Evolutionary conservation across 116 monocot species (phyloP).

Genomic region (Papilionanthe hybrid): DNA sequence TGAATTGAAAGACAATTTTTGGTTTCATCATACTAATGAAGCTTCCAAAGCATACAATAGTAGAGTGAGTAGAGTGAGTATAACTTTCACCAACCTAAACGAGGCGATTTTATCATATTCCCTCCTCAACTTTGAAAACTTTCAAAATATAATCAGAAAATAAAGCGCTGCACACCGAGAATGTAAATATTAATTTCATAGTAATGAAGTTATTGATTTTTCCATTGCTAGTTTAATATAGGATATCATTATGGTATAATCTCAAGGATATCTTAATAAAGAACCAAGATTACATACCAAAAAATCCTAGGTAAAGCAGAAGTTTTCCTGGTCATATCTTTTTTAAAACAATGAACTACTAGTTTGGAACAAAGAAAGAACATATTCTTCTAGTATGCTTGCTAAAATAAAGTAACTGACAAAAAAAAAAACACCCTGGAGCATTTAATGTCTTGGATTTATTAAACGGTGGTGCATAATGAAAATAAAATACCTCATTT

Average conservation of each 20-base stretch:
- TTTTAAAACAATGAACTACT: neutral
- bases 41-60: too few species aligned
- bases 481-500: conserved; percentile 66
- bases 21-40: too few species aligned
- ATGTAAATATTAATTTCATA: neutral
- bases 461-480: neutral
- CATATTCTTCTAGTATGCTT: neutral
- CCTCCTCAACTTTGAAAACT: too few species aligned
- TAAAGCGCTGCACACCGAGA: too few species aligned
- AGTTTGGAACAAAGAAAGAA: neutral
- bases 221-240: neutral
- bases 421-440: neutral
- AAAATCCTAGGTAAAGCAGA: neutral
- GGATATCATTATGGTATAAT: neutral
- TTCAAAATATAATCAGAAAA: too few species aligned
- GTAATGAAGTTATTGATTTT: neutral
- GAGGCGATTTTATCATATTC: too few species aligned
- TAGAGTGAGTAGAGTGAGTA: too few species aligned
- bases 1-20: too few species aligned
- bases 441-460: neutral
- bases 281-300: neutral
- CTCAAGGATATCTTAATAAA: neutral
- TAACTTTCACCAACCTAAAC: too few species aligned
- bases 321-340: neutral
- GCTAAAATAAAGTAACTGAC: neutral